Base-by-base conservation (phyloP, 2,329 filamentous ascomycete genomes). In the Colletotrichum caudatum region DNA sequence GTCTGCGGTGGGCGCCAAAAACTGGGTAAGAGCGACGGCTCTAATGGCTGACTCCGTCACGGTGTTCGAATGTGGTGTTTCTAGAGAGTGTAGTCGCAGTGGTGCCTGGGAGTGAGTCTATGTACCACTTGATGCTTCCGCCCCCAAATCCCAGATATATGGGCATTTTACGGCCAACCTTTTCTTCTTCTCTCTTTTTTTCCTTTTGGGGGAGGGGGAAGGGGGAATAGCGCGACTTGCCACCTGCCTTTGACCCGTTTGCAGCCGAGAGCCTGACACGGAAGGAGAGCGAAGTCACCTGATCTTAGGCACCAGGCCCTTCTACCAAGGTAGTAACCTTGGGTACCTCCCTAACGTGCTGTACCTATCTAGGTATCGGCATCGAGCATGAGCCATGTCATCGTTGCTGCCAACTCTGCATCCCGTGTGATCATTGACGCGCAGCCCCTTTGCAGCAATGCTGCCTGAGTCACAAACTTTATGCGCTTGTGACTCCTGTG, bases 201-300 rank as follows among this genome's bases (percentile, higher is more conserved):
- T 9, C 33, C 4, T 56, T 20, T 11, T 6, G 41, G 3, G 41
- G 18, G 1, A 11, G 8, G 26, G 46, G 59, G 20, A 9, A 11
- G 60, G 63, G 73, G 60, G 63, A 73, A 68, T 62, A 70, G 72
- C 75, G 75, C 76, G 77, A 72, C 70, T 71, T 62, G 70, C 70
- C 70, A 72, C 70, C 66, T 51, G 6, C 71, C 76, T 5, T 75
- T 65, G 62, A 48, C 54, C 60, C 72, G 73, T 33, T 18, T 46
- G 54, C 48, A 56, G 23, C 65, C 46, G 65, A 53, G 14, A 54
- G 20, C 16, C 46, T 54, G 75, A 78, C 81, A 80, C 81, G 81
- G 80, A 66, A 67, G 63, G 74, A 75, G 77, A 78, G 76, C 81
- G 81, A 78, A 71, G 61, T 79, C 81, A 82, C 80, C 80, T 82